Percentiles rank a stretch among this genome's conserved stretches.
These are phyloP conservation scores for Coemansia sp. DNA, from an alignment of 192 early-diverging fungal genomes.

Conservation along the genomic window DNA sequence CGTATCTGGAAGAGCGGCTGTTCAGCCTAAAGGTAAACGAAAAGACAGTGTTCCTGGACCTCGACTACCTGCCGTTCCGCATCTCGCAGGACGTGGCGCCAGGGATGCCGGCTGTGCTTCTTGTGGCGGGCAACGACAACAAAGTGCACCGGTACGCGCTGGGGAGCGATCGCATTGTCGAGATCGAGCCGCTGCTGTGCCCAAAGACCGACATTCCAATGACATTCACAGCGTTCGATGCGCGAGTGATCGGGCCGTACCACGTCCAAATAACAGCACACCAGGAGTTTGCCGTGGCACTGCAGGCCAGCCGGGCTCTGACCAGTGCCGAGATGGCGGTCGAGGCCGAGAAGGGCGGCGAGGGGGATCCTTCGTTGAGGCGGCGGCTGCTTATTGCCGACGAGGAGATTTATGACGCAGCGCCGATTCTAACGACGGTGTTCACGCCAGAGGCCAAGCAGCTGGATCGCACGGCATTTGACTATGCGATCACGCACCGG, in stretches of 20 bases:
- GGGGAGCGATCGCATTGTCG: constrained; percentile 42
- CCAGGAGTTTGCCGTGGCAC: constrained; percentile 53
- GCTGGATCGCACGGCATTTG: constrained; percentile 46
- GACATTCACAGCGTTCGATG: constrained; percentile 51
- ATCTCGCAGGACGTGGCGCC: constrained; percentile 51
- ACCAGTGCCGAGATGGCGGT: neutral
- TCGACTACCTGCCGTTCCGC: constrained; percentile 52
- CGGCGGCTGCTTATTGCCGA: constrained; percentile 48
- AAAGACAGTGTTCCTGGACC: constrained; percentile 22
- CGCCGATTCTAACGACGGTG: constrained; percentile 43
- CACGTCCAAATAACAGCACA: constrained; percentile 54
- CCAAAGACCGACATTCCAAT: constrained; percentile 35
- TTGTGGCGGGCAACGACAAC: constrained; percentile 53
- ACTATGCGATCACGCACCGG: constrained; percentile 23
- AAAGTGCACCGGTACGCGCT: constrained; percentile 51
- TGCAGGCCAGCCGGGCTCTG: constrained; percentile 40
- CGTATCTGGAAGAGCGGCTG: constrained; percentile 53
- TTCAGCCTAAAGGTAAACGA: constrained; percentile 28
- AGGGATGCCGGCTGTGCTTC: constrained; percentile 45
- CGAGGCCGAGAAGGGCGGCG: neutral
- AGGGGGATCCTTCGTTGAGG: neutral
- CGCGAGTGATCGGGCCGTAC: constrained; percentile 41
- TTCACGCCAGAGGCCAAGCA: constrained; percentile 36
- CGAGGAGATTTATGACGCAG: constrained; percentile 52
- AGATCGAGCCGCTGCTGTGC: constrained; percentile 45